Conservation (phyloP, 1,139 yeast genomes). For the Debaryomyces psychrophilus region DNA sequence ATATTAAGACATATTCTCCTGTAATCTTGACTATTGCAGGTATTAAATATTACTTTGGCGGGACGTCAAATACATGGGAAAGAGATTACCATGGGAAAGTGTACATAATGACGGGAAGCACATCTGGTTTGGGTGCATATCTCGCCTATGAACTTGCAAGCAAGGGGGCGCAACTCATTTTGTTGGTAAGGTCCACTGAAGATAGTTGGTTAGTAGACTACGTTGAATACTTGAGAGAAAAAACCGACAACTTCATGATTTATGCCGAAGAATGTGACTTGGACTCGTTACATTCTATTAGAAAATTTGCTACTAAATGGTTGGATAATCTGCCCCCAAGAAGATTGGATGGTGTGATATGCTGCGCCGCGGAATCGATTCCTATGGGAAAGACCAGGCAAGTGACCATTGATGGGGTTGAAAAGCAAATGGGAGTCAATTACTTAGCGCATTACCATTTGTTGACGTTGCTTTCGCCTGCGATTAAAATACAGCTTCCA, state of each 20-base stretch:
- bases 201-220: conserved; percentile 83
- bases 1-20: conserved; percentile 53
- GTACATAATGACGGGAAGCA: conserved; percentile 76
- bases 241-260: conserved; percentile 69
- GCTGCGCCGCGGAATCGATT: conserved; percentile 82
- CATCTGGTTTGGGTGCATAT: conserved; percentile 85
- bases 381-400: conserved; percentile 68
- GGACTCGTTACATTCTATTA: conserved; percentile 69
- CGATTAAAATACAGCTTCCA: conserved; percentile 85
- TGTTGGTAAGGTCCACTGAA: conserved; percentile 64
- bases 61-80: conserved; percentile 84
- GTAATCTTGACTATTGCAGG: conserved; percentile 38
- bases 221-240: conserved; percentile 73
- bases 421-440: conserved; percentile 80
- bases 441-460: conserved; percentile 82
- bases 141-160: conserved; percentile 73
- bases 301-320: conserved; percentile 94
- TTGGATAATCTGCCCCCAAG: conserved; percentile 89
- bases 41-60: conserved; percentile 73
- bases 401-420: conserved; percentile 79
- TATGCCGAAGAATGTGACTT: conserved; percentile 91
- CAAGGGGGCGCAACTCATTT: conserved; percentile 83
- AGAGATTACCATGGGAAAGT: conserved; percentile 92
- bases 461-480: conserved; percentile 75
- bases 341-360: conserved; percentile 82